Base-by-base conservation (phyloP, 768 basidiomycete species). In the Cyathus striatus region DNA sequence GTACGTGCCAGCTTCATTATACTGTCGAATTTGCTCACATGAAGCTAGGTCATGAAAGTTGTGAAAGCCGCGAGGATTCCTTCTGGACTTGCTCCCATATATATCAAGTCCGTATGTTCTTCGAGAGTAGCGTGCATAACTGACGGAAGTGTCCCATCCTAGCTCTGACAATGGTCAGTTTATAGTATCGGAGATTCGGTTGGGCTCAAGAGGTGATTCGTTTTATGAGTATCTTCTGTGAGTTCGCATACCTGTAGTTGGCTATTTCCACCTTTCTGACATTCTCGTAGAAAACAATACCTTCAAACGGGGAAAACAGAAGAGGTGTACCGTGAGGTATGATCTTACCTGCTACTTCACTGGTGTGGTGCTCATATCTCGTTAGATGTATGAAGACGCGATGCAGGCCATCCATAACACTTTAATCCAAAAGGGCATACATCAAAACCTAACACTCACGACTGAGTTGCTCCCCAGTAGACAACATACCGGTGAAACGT, bases 181-280 rank as follows among this genome's bases (percentile, higher is more conserved):
- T 50, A 58, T 82, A 39, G 58, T 76, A 18, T 81, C 87, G 5
- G 78, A 89, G 23, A 86, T 97, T 50, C 83, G 94, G 4, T 73
- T 98, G 16, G 95, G 95, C n/a, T 93, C 90, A 14, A 75, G 92
- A 34, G 93, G 86, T 25, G 94, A 97, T 60, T 91, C 90, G 2
- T 97, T 86, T 64, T 97, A 96, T 57, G 94, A 95, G 60, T 92
- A 94, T 60, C 62, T 92, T 20, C 59, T 93, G 86, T 89, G 49
- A 62, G 73, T 60, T n/a, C n/a, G n/a, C n/a, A 4, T 34, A 7
- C 35, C 26, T 21, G 2, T 34, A 14, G 1, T 17, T 14, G 4
- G 24, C 41, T 22, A 2, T 16, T 23, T n/a, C 37, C 17, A 21
- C 35, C 30, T 32, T 2, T 13, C 17, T 2, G 2, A 41, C 35